These are phyloP conservation scores for Russula vinacea DNA, from an alignment of 768 basidiomycete genomes.

Conservation along the genomic window DNA sequence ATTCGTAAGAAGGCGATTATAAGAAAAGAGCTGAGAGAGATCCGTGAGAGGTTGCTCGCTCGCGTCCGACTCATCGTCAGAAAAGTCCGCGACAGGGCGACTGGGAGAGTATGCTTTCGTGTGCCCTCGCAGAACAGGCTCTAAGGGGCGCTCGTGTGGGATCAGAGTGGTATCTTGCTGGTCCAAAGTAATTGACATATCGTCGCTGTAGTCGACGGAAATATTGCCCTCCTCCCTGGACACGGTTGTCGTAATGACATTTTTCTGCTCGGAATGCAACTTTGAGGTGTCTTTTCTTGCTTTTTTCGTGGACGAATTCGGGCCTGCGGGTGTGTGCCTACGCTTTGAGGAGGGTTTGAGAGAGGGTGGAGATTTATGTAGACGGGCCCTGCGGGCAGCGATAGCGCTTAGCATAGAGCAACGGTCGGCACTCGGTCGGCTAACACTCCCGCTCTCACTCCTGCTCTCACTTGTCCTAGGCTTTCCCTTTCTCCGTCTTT, in stretches of 20 bases:
- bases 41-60: constrained; percentile 37
- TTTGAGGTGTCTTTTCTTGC: constrained; percentile 34
- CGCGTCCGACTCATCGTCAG: constrained; percentile 32
- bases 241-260: constrained; percentile 23
- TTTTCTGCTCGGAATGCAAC: constrained; percentile 33
- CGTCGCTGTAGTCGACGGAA: constrained; percentile 28
- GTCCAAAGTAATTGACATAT: constrained; percentile 36
- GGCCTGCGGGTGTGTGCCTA: constrained; percentile 36
- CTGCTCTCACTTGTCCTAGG: not conserved
- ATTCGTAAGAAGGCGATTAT: not conserved
- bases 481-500: constrained; percentile 6
- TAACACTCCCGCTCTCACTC: not conserved
- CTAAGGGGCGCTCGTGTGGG: not conserved
- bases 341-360: constrained; percentile 45
- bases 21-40: constrained; percentile 21
- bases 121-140: not conserved
- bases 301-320: constrained; percentile 31
- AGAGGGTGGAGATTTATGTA: constrained; percentile 9
- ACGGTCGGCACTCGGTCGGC: not conserved
- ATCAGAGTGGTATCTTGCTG: constrained; percentile 8
- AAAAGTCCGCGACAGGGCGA: constrained; percentile 37
- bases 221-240: constrained; percentile 39
- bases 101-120: constrained; percentile 60
- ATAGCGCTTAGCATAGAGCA: constrained; percentile 63
- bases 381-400: constrained; percentile 64